Base-by-base conservation (phyloP, 2,329 filamentous ascomycete genomes). In the Apiospora pterosperma region DNA sequence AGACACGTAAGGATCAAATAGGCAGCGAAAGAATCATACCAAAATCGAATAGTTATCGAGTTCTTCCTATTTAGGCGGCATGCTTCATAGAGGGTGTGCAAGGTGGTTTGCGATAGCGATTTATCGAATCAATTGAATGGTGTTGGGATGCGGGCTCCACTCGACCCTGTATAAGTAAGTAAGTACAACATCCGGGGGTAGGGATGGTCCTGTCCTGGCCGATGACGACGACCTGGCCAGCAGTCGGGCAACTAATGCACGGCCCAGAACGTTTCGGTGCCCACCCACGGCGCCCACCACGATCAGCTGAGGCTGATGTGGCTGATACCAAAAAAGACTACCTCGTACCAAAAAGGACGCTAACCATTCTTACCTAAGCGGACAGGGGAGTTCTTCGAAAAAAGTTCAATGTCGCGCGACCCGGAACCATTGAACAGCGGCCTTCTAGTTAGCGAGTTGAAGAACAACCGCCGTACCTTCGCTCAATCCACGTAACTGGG, bases 391-490 rank as follows among this genome's bases (percentile, higher is more conserved):
- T 41, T 62, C 68, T 64, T 63, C 63, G 67, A 73, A 68, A 69
- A 74, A 74, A 71, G 70, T 72, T 71, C 64, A 66, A 67, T 67
- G 67, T 66, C 63, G 60, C 60, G 60, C 60, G 38, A 48, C 38
- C 60, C 59, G 8, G 25, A 19, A 41, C 12, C 23, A 44, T 23
- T 34, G 38, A 44, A 62, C 48, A 14, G 58, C 34, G 58, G 58
- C 19, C 7, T 39, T 11, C 5, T 12, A 52, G 61, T 55, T n/a
- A n/a, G n/a, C n/a, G n/a, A n/a, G 41, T 23, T 34, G 31, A 36
- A 52, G 31, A 39, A 63, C 31, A 11, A 38, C 58, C 34, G 58
- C 58, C 34, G 31, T 39, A 8, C 21, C 58, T 60, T 62, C 44
- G 25, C 62, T 65, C 34, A 80, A 63, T 42, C 38, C 60, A 62